Evolutionary conservation across 78 protist genomes (phyloP).

Genomic region (Isochrysis galbana): DNA sequence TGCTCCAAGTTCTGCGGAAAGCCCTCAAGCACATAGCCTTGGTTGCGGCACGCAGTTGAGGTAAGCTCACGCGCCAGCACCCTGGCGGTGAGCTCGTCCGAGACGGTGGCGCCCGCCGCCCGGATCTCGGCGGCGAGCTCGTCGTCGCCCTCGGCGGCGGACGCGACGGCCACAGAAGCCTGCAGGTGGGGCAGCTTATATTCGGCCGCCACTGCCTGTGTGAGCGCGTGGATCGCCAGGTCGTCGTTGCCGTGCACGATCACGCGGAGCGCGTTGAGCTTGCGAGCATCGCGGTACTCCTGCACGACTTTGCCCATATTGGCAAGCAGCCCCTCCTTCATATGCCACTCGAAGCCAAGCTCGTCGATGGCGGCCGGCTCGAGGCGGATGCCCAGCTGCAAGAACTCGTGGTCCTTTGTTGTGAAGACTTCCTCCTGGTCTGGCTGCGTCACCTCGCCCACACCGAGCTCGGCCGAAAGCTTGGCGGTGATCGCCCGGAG

Average conservation of each 20-base stretch:
- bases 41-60: slow-evolving; percentile 54
- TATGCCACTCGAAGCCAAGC: slow-evolving; percentile 40
- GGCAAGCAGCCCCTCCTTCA: slow-evolving; percentile 43
- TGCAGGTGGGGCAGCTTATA: neutral
- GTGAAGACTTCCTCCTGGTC: neutral
- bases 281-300: slow-evolving; percentile 42
- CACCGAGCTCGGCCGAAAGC: slow-evolving; percentile 30
- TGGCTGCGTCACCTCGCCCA: slow-evolving; percentile 2
- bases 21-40: slow-evolving; percentile 74
- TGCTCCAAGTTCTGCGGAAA: slow-evolving; percentile 43
- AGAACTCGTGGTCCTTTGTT: neutral
- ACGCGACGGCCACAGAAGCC: neutral
- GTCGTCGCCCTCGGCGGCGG: neutral
- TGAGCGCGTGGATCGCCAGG: neutral
- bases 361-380: neutral
- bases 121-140: neutral
- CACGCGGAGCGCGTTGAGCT: slow-evolving; percentile 34
- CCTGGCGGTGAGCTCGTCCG: neutral
- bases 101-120: neutral
- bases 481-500: neutral
- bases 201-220: neutral
- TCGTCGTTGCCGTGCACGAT: slow-evolving; percentile 13
- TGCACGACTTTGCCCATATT: neutral
- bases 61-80: slow-evolving; percentile 1
- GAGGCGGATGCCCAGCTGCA: neutral